A percentile compares a stretch with the other conserved stretches of the same genome.
phyloP scores from a whole-genome alignment of 345 rosid genomes.

The Kernera saxatilis region DNA sequence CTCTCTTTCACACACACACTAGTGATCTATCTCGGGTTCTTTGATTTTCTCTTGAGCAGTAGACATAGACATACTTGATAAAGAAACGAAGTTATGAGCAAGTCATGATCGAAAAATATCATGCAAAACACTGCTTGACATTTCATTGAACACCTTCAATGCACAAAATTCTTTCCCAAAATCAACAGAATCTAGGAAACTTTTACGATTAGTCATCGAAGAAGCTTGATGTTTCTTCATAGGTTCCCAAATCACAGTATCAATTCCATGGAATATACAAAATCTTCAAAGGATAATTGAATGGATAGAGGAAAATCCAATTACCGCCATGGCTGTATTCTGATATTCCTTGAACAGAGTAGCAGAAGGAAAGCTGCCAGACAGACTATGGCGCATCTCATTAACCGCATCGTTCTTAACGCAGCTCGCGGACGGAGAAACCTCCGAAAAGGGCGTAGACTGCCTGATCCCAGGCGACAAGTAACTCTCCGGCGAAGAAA shows the following conservation, averaged over 20 bases:
- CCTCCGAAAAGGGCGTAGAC: conserved; percentile 31
- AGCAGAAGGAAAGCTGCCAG: conserved; percentile 78
- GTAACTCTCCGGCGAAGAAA: conserved; percentile 57
- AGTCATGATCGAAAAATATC: neutral
- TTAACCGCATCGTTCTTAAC: conserved; percentile 41
- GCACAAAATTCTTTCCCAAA: neutral
- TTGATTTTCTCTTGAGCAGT: neutral
- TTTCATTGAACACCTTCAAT: conserved; percentile 31
- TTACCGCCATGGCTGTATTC: conserved; percentile 90
- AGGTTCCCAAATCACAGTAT: neutral
- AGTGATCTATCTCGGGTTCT: neutral
- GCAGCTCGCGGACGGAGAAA: conserved; percentile 32
- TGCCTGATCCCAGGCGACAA: conserved; percentile 64
- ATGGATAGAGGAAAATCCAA: neutral
- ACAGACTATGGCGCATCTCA: conserved; percentile 60
- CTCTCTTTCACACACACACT: neutral
- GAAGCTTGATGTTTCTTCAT: neutral
- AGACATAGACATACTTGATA: neutral
- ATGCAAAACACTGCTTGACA: neutral
- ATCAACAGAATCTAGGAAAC: neutral
- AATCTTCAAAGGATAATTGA: neutral
- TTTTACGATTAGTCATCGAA: neutral
- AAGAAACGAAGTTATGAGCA: neutral
- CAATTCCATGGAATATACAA: neutral
- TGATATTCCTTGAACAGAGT: conserved; percentile 84